phyloP scores from a whole-genome alignment of 75 land plant genomes.

The Picea glauca region DNA sequence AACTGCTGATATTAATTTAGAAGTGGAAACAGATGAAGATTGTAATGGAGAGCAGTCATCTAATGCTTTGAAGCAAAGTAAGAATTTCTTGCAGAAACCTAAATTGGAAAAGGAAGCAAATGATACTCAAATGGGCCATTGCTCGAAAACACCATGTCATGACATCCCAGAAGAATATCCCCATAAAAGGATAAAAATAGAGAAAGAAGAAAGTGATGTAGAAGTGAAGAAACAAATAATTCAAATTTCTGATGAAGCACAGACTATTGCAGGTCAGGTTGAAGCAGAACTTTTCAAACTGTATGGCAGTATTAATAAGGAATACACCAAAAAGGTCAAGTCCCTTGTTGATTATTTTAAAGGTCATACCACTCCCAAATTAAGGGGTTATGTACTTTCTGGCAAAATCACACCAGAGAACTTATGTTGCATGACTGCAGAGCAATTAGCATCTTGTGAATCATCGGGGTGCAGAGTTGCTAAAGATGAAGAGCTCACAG shows the following conservation, averaged over 20 bases:
- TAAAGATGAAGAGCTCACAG: not conserved
- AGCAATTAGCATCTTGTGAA: not conserved
- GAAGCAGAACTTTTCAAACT: conserved; percentile 8
- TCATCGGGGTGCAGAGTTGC: not conserved
- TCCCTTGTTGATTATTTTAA: not conserved
- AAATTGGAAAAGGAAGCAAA: not conserved
- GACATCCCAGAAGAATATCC: not conserved
- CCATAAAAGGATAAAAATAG: conserved; percentile 8
- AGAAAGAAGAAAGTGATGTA: not conserved
- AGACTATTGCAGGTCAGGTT: not conserved
- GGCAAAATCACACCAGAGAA: not conserved
- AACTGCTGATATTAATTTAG: conserved; percentile 2
- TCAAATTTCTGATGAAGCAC: not conserved
- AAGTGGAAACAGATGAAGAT: not conserved
- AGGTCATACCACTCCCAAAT: not conserved
- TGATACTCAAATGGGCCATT: not conserved
- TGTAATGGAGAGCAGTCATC: not conserved
- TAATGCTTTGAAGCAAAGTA: not conserved
- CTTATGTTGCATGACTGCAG: conserved; percentile 2
- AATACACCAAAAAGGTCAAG: not conserved
- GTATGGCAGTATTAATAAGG: not conserved
- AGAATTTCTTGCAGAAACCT: no score
- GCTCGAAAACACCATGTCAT: not conserved
- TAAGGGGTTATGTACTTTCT: not conserved
- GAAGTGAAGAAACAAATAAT: not conserved